These are phyloP conservation scores for Colletotrichum noveboracense DNA, from an alignment of 2,329 filamentous ascomycete genomes.

Conservation along the genomic window DNA sequence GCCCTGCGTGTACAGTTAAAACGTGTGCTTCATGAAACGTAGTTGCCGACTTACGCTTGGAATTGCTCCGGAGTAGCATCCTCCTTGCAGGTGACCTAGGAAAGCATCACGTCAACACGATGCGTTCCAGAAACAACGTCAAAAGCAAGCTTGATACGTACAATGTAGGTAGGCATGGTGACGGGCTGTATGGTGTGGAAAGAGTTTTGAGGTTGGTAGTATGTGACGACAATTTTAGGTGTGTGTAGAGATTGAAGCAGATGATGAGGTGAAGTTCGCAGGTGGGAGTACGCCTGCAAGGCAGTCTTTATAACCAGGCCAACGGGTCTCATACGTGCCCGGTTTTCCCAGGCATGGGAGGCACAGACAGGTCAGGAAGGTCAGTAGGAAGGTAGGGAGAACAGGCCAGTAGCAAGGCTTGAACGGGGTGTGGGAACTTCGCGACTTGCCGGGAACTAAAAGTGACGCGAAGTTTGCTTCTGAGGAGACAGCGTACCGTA, in stretches of 20 bases:
- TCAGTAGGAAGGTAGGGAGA: background rate
- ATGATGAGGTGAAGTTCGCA: background rate
- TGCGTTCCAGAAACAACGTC: background rate
- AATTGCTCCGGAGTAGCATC: slow-evolving; percentile 71
- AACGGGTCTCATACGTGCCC: slow-evolving; percentile 4
- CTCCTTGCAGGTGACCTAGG: slow-evolving; percentile 80
- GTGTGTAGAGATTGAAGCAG: background rate
- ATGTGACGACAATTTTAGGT: background rate
- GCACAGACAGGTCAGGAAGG: background rate
- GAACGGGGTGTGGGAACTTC: slow-evolving; percentile 6
- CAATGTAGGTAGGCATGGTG: slow-evolving; percentile 64
- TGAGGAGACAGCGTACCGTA: background rate
- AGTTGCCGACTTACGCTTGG: slow-evolving; percentile 58
- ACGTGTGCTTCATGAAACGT: background rate
- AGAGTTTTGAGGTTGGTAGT: background rate
- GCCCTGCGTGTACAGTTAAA: slow-evolving; percentile 55
- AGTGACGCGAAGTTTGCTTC: slow-evolving; percentile 1
- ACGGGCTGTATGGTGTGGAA: background rate
- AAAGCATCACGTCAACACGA: slow-evolving; percentile 19
- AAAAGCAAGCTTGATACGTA: slow-evolving; percentile 31
- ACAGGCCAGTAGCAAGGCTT: background rate
- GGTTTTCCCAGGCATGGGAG: background rate
- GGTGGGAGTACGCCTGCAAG: background rate
- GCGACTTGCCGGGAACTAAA: slow-evolving; percentile 10
- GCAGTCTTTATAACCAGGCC: slow-evolving; percentile 13